Evolutionary conservation across 306 rosid genomes (phyloP).

Genomic region (Albizia julibrissin): DNA sequence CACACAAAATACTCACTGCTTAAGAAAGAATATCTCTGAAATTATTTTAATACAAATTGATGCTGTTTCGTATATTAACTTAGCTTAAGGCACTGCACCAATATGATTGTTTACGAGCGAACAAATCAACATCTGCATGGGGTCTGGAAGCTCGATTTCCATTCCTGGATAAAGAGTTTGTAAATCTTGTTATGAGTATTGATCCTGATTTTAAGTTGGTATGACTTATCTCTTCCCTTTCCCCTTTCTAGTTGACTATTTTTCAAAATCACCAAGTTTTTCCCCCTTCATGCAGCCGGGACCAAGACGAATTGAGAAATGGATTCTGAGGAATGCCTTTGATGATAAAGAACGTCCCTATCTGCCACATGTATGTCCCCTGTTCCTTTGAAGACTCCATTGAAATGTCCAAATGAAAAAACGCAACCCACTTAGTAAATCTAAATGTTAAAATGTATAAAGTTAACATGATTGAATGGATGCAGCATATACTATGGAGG

Average conservation of each 20-base stretch:
- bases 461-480: background rate
- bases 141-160: slow-evolving; percentile 73
- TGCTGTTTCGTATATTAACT: slow-evolving; percentile 10
- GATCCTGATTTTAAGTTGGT: slow-evolving; percentile 81
- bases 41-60: background rate
- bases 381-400: background rate
- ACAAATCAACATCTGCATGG: slow-evolving; percentile 91
- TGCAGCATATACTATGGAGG: slow-evolving; percentile 64
- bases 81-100: slow-evolving; percentile 89
- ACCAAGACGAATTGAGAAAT: slow-evolving; percentile 61
- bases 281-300: slow-evolving; percentile 30
- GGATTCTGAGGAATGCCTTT: slow-evolving; percentile 63
- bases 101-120: slow-evolving; percentile 85
- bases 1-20: background rate
- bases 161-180: slow-evolving; percentile 61
- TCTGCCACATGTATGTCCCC: slow-evolving; percentile 51
- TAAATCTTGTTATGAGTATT: slow-evolving; percentile 58
- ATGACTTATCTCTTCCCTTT: background rate
- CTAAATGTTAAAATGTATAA: background rate
- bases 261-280: slow-evolving; percentile 8
- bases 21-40: background rate
- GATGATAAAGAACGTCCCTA: slow-evolving; percentile 63
- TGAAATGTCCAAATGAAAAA: slow-evolving; percentile 1
- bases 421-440: background rate
- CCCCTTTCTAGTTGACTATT: background rate